Evolutionary conservation across 78 protist species (phyloP).

Genomic region (slime mould (Dictyostelium discoideum)): DNA sequence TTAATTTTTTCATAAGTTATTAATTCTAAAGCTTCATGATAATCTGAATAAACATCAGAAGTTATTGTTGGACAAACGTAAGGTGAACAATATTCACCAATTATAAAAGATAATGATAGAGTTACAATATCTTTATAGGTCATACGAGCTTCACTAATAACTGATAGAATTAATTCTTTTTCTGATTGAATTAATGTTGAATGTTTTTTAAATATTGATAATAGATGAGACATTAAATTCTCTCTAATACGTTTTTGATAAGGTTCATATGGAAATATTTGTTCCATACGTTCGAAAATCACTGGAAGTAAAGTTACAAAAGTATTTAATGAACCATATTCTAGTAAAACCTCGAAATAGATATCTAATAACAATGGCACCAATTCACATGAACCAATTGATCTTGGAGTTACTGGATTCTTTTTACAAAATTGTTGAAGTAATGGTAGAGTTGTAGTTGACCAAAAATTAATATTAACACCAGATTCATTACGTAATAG

Average conservation of each 20-base stretch:
- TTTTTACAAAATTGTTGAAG: slow-evolving; percentile 64
- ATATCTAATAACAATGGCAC: slow-evolving; percentile 46
- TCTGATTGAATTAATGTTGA: slow-evolving; percentile 25
- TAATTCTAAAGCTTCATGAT: slow-evolving; percentile 72
- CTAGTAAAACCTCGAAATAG: slow-evolving; percentile 47
- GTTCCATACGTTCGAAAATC: slow-evolving; percentile 54
- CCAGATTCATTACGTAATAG: slow-evolving; percentile 78
- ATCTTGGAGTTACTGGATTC: slow-evolving; percentile 59
- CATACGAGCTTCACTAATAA: slow-evolving; percentile 40
- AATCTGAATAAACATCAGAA: slow-evolving; percentile 11
- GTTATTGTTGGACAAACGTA: background rate
- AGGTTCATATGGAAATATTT: slow-evolving; percentile 48
- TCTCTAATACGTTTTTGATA: slow-evolving; percentile 29
- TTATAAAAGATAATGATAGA: slow-evolving; percentile 28
- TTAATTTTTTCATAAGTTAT: slow-evolving; percentile 59
- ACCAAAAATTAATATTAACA: slow-evolving; percentile 78
- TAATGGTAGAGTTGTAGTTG: slow-evolving; percentile 67
- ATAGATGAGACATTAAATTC: slow-evolving; percentile 19
- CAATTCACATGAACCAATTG: slow-evolving; percentile 49
- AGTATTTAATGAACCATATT: background rate
- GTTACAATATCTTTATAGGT: background rate
- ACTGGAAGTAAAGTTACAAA: slow-evolving; percentile 28
- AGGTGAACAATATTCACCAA: slow-evolving; percentile 52
- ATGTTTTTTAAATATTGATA: slow-evolving; percentile 25
- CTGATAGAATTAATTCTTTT: slow-evolving; percentile 20